Conservation (phyloP, 1,139 yeast genomes). For the Protomyces gravidus region DNA sequence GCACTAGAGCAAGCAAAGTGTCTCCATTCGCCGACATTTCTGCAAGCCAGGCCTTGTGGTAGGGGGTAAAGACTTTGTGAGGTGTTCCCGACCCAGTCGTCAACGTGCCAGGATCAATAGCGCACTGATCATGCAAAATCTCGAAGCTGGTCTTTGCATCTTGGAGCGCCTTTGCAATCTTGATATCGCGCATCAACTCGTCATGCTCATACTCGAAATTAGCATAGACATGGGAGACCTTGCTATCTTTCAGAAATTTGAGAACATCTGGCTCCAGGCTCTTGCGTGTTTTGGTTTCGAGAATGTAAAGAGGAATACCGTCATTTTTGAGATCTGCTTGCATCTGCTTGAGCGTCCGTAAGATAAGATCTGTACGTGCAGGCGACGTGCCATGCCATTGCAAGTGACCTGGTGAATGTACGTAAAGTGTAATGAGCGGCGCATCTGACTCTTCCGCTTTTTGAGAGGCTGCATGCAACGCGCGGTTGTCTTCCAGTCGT, state of each 20-base stretch:
- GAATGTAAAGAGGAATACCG: conserved; percentile 46
- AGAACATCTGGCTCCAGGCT: conserved; percentile 35
- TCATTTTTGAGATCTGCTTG: conserved; percentile 39
- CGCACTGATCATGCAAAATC: conserved; percentile 49
- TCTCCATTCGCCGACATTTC: conserved; percentile 32
- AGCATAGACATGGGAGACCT: conserved; percentile 43
- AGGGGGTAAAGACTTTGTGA: conserved; percentile 53
- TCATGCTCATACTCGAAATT: conserved; percentile 53
- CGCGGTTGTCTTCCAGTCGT: conserved; percentile 46
- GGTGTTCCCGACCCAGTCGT: conserved; percentile 48
- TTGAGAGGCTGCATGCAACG: conserved; percentile 43
- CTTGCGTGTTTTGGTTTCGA: conserved; percentile 40
- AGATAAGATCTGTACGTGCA: conserved; percentile 45
- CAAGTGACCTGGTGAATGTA: conserved; percentile 46
- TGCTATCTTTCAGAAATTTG: conserved; percentile 36
- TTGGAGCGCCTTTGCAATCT: conserved; percentile 36
- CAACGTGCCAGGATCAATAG: conserved; percentile 48
- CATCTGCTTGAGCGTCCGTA: conserved; percentile 42
- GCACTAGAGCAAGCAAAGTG: conserved; percentile 34
- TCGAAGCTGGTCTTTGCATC: conserved; percentile 38
- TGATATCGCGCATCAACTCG: conserved; percentile 46
- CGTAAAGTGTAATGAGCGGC: conserved; percentile 44
- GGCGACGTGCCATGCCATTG: conserved; percentile 47
- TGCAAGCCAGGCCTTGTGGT: conserved; percentile 50
- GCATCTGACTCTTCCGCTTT: conserved; percentile 38